Evolutionary conservation across 306 rosid species (phyloP), one percentile per base, ranked within the genome.

Genomic region (Dryas octopetala): DNA sequence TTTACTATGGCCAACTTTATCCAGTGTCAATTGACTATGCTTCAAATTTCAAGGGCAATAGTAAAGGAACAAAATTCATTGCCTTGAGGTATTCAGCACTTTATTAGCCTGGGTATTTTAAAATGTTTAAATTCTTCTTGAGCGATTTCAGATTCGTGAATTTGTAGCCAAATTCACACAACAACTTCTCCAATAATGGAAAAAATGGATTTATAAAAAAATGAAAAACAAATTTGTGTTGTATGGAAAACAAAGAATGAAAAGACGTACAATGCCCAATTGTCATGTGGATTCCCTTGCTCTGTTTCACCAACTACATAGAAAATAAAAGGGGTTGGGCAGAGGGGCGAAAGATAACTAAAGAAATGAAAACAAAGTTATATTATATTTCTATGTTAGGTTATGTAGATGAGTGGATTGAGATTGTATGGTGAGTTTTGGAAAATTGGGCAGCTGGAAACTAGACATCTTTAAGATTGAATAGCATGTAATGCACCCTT

Each of bases 241-340:
- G 49, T 3, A 41, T 38, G 48, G 7, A 13, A 12, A 38, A 40
- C 5, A 15, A 15, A 1, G 41, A 62, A 7, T 40, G 5, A 15
- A 6, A 62, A 23, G 23, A 40, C 9, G 26, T 6, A 6, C 19
- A 62, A 4, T 40, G 23, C 67, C 23, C 48, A 62, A 13, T 62
- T 32, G 10, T 32, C 9, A 62, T 62, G 45, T 43, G 32, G 17
- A 54, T 70, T 70, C 63, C 64, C 74, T 62, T 71, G 19, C 32
- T 43, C 5, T n/a, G 49, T 70, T 53, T 9, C 9, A 53, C 50
- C 50, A 23, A 49, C 45, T 47, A 28, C 46, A 26, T 68, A 26
- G 59, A 68, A 48, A 68, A 28, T 14, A 8, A 49, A n/a, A 32
- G 2, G 38, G 38, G 38, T 32, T 32, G 59, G 44, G 19, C 8